These are phyloP conservation scores for Dothideomycetes sp. DNA, from an alignment of 2,329 filamentous ascomycete species.

Conservation along the genomic window DNA sequence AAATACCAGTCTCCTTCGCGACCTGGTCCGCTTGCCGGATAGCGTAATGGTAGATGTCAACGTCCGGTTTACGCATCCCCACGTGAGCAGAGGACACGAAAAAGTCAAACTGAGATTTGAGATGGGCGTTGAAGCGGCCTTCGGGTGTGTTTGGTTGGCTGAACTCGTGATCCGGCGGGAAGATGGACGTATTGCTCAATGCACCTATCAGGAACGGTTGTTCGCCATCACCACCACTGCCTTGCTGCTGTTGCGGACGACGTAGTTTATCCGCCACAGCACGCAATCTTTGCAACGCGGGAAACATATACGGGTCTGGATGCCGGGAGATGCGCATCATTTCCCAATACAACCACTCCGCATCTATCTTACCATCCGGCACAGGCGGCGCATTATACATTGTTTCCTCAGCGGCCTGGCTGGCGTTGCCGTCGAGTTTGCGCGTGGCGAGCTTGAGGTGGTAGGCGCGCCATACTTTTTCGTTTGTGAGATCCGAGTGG, in stretches of 20 bases:
- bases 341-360: constrained; percentile 69
- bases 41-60: constrained; percentile 66
- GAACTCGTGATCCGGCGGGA: constrained; percentile 63
- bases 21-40: constrained; percentile 54
- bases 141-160: constrained; percentile 36
- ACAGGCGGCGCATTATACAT: constrained; percentile 41
- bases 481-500: constrained; percentile 58
- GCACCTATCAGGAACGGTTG: constrained; percentile 60
- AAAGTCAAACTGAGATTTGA: constrained; percentile 66
- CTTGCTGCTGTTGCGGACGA: no score
- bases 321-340: constrained; percentile 70
- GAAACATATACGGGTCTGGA: constrained; percentile 81
- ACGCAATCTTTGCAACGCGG: constrained; percentile 61
- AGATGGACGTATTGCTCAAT: constrained; percentile 81
- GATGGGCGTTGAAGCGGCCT: constrained; percentile 32
- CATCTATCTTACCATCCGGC: constrained; percentile 66
- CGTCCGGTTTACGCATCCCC: constrained; percentile 78
- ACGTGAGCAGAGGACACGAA: constrained; percentile 82
- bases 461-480: constrained; percentile 57
- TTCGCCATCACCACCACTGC: constrained; percentile 11
- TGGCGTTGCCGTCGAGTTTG: constrained; percentile 12
- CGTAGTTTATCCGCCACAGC: constrained; percentile 14
- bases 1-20: constrained; percentile 43
- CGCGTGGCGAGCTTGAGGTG: constrained; percentile 15
- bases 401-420: constrained; percentile 17